Evolutionary conservation across 257 asterid genomes (phyloP).

Genomic region (Voacanga thouarsii): DNA sequence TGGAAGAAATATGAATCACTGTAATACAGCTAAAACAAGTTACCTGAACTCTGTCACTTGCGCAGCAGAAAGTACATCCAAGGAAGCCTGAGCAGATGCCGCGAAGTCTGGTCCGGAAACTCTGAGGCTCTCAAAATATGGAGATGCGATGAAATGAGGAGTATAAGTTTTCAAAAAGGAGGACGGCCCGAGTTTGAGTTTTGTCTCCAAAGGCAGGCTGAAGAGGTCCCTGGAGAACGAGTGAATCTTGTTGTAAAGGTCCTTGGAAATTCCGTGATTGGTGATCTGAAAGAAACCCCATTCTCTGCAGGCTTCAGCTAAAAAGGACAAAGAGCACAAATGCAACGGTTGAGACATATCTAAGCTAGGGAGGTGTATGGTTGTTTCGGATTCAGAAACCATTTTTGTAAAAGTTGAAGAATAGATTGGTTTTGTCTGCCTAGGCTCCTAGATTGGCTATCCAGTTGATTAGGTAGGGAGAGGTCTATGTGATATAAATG

Average conservation of each 20-base stretch:
- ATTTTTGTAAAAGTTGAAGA: slow-evolving; percentile 25
- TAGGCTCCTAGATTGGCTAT: slow-evolving; percentile 14
- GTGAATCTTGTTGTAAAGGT: slow-evolving; percentile 44
- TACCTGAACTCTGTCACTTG: slow-evolving; percentile 50
- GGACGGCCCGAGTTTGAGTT: slow-evolving; percentile 55
- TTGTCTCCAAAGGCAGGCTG: slow-evolving; percentile 44
- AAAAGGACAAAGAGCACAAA: slow-evolving; percentile 35
- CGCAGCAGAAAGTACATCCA: slow-evolving; percentile 31
- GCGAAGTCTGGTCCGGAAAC: slow-evolving; percentile 61
- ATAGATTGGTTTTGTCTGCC: slow-evolving; percentile 18
- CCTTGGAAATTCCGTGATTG: slow-evolving; percentile 67
- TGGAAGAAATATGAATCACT: background rate
- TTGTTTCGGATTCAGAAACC: slow-evolving; percentile 42
- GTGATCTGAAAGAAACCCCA: slow-evolving; percentile 68
- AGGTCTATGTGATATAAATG: background rate
- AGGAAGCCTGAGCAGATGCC: slow-evolving; percentile 43
- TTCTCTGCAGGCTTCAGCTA: slow-evolving; percentile 61
- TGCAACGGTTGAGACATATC: slow-evolving; percentile 52
- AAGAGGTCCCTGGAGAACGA: slow-evolving; percentile 44
- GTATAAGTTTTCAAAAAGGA: slow-evolving; percentile 55
- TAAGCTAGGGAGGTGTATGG: slow-evolving; percentile 51
- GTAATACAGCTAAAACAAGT: background rate
- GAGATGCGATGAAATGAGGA: slow-evolving; percentile 74
- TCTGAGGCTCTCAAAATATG: slow-evolving; percentile 64
- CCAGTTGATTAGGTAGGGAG: background rate